These are phyloP conservation scores for Salix brachista DNA, from an alignment of 345 rosid species.

Conservation along the genomic window DNA sequence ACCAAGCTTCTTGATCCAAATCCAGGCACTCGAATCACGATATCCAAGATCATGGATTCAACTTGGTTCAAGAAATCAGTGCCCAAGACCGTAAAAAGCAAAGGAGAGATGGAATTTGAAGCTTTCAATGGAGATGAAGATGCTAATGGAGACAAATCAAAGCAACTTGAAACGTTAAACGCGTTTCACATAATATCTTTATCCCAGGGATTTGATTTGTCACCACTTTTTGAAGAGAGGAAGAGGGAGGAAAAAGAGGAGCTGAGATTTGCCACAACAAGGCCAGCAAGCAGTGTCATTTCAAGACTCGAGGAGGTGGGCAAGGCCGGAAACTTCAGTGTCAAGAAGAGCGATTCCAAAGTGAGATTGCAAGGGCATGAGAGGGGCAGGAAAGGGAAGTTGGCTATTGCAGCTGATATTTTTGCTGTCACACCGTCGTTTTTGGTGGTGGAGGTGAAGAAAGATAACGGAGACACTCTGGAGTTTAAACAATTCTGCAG, in stretches of 20 bases:
- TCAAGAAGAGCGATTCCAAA: constrained; percentile 65
- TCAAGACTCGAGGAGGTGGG: constrained; percentile 77
- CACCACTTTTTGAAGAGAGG: constrained; percentile 83
- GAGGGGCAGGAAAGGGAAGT: constrained; percentile 78
- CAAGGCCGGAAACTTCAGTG: constrained; percentile 51
- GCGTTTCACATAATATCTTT: constrained; percentile 87
- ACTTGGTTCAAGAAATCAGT: constrained; percentile 65
- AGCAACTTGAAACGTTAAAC: constrained; percentile 58
- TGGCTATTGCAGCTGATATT: constrained; percentile 72
- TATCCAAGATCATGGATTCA: constrained; percentile 61
- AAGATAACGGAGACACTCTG: constrained; percentile 78
- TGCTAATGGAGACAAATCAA: constrained; percentile 22
- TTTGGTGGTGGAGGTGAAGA: constrained; percentile 81
- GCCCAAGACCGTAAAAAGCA: constrained; percentile 23
- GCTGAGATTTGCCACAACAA: constrained; percentile 75
- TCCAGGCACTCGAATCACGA: constrained; percentile 51
- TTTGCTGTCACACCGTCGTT: constrained; percentile 74
- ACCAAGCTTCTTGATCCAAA: constrained; percentile 88
- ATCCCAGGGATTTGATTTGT: constrained; percentile 82
- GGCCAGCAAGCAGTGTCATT: constrained; percentile 79
- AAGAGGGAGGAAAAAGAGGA: constrained; percentile 75
- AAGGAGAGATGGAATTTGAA: constrained; percentile 34
- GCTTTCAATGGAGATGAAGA: constrained; percentile 23
- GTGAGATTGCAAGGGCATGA: constrained; percentile 75
- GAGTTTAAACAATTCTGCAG: constrained; percentile 89